Base-by-base conservation (phyloP, 345 rosid genomes). In the Ceriops tagal region DNA sequence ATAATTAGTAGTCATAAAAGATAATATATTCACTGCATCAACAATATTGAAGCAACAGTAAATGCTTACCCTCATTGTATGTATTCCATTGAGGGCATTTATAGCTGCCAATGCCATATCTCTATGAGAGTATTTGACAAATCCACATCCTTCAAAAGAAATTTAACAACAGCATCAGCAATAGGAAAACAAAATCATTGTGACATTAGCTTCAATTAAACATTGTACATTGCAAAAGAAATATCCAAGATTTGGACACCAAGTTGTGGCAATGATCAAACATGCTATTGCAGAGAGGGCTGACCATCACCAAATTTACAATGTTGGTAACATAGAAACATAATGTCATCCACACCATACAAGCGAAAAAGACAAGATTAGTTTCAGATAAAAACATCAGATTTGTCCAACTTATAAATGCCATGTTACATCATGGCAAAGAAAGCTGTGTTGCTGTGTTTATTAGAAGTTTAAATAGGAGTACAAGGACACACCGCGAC, bases 51-150 rank as follows among this genome's bases (percentile, higher is more conserved):
- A 4, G 16, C 5, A 43, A 43, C 15, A 15, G 18, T 3, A 43
- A 43, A 43, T 53, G 64, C 96, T 85, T 86, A 95, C 99, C 71
- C 90, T 85, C 98, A 95, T 95, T 53, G 86, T 89, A 76, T 82
- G 85, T 64, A 67, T 83, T 79, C 97, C 99, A 84, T 86, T 90
- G 62, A 95, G 89, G 71, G 87, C 88, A 82, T 87, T 79, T 56
- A 95, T 95, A 58, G 99, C 99, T 62, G 92, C 91, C 88, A 88
- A 57, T 15, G 98, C 97, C 81, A 80, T 80, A 75, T 92, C 98
- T 92, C 83, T 92, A 62, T 87, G 79, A 46, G 91, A 82, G 76
- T 85, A 95, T 79, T 95, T 95, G 73, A 95, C 98, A 81, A 95
- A 95, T 74, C 98, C 99, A 77, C 99, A 95, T 74, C 99, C 99